phyloP scores from a whole-genome alignment of 164 flowering plant genomes.

The Magnolia sinica region DNA sequence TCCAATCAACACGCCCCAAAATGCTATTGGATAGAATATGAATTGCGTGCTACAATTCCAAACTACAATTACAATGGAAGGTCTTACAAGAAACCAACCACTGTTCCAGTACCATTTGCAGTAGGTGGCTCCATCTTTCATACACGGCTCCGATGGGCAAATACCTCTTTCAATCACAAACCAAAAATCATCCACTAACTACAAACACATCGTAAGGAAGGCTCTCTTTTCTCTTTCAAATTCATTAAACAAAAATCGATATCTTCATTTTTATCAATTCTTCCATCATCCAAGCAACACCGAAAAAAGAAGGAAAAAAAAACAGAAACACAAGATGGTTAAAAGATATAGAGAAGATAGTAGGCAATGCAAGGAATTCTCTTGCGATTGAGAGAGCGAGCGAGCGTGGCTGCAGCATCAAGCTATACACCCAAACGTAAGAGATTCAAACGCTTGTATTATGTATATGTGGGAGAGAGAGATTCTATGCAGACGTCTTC shows the following conservation, averaged over 20 bases:
- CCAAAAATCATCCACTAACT: neutral
- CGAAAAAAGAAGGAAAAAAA: neutral
- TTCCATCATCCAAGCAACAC: neutral
- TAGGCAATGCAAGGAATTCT: neutral
- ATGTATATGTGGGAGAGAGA: no score
- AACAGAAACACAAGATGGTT: neutral
- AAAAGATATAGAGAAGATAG: neutral
- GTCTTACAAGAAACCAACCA: no score
- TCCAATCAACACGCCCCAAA: no score
- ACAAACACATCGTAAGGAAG: neutral
- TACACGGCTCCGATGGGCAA: no score
- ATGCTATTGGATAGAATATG: no score
- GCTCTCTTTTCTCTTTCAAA: neutral
- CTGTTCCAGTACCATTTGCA: no score
- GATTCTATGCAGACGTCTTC: conserved; percentile 39
- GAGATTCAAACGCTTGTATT: no score
- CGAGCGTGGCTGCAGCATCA: neutral
- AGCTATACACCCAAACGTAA: no score
- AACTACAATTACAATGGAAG: no score
- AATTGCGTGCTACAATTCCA: no score
- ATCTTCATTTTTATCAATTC: neutral
- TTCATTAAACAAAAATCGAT: neutral
- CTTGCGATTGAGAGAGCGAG: neutral
- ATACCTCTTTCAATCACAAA: neutral
- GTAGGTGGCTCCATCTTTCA: no score